phyloP scores from a whole-genome alignment of 179 eudicot species.

The Beta macrorhiza region DNA sequence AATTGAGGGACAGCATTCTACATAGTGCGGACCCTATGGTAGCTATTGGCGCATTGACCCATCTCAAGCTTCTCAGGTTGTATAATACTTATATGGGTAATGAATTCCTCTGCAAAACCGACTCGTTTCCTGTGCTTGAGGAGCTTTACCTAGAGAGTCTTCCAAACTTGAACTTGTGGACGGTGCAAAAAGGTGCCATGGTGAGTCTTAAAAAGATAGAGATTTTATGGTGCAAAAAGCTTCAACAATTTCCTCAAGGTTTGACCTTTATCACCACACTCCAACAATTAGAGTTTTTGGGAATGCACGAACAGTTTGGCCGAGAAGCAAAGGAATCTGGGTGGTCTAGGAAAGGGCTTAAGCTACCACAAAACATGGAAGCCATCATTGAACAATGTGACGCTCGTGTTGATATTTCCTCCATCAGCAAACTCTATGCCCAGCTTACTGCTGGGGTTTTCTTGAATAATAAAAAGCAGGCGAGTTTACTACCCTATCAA shows the following conservation, averaged over 20 bases:
- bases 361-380: not conserved
- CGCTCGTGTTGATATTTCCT: not conserved
- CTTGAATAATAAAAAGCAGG: not conserved
- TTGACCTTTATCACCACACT: not conserved
- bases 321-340: not conserved
- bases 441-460: not conserved
- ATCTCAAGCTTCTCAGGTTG: conserved; percentile 18
- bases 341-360: not conserved
- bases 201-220: conserved; percentile 21
- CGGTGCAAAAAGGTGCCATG: conserved; percentile 38
- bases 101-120: not conserved
- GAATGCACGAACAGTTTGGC: not conserved
- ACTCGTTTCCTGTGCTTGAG: conserved; percentile 35
- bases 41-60: conserved; percentile 24
- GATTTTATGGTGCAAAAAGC: conserved; percentile 11
- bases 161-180: conserved; percentile 25
- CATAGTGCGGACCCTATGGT: conserved; percentile 22
- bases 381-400: not conserved
- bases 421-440: not conserved
- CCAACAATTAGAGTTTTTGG: not conserved
- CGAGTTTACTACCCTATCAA: too few species aligned
- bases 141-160: conserved; percentile 18
- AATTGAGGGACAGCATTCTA: conserved; percentile 14
- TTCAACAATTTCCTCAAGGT: not conserved
- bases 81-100: not conserved